Base-by-base conservation (phyloP, 139 green algal species). In the Coccomyxa sp. region DNA sequence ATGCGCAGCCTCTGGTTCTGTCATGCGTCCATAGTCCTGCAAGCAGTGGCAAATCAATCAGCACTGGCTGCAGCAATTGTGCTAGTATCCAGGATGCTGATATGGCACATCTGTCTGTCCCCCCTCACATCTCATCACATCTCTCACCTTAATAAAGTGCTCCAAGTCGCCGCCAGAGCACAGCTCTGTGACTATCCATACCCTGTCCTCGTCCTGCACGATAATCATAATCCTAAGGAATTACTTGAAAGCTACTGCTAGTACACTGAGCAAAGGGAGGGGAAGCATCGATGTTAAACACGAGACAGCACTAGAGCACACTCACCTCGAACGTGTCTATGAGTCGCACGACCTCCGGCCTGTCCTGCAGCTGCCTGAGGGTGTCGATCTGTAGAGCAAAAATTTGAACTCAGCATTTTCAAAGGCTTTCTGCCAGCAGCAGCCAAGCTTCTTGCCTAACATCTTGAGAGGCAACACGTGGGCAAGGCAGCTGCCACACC, bases 111-210 rank as follows among this genome's bases (percentile, higher is more conserved):
- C 6, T 6, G 29, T 33, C 29, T 35, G 24, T 12, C n/a, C 64
- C 24, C 22, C 24, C 6, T 5, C 6, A 36, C 24, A 39, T 7
- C 6, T 55, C 8, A 39, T 50, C 0, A 34, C 34, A 8, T 68
- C 36, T 18, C 74, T 39, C 39, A 85, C 80, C 71, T 70, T 77
- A 4, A 87, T 38, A 40, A 85, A 76, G 39, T 85, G 36, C 40
- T 81, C 70, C 16, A 89, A 70, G 68, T 41, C 78, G 36, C 79
- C 82, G 40, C 84, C 84, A 18, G 41, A 40, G 71, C 84, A 89
- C 7, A 82, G 27, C 34, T 89, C 84, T 55, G 82, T 86, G 31
- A 89, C 80, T 34, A 89, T 70, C 71, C 85, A 85, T 5, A 85
- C 79, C 38, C 81, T 35, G 34, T 73, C 37, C 9, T 80, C 58